Evolutionary conservation across 768 basidiomycete genomes (phyloP), one percentile per base, ranked within the genome.

Genomic region (Psilocybe cubensis): DNA sequence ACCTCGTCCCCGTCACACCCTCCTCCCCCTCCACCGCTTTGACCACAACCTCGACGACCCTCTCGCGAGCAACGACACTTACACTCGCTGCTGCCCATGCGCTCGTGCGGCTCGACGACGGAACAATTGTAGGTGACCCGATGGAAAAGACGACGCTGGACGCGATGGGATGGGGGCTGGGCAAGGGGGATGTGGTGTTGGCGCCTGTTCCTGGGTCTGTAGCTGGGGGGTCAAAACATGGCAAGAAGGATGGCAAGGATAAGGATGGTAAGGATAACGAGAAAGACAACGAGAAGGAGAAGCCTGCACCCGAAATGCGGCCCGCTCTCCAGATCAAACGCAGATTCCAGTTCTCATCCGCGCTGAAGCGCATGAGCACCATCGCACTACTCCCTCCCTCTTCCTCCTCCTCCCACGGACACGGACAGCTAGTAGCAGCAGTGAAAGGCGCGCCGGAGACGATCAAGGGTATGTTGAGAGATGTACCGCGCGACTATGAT

Each of bases 391-490:
- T 89, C 4, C 85, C 83, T 10, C 81, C 82, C n/a, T n/a, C n/a
- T 1, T 10, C 7, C 35, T 38, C 8, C 35, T 14, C 14, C 10
- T 38, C 35, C 9, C 12, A 38, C 35, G 14, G 11, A 9, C 7
- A 11, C 12, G 85, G 85, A 14, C 83, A 79, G 56, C 77, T 82
- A 3, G 63, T 92, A 7, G 83, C 82, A 3, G 82, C 95, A 1
- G 94, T 97, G 54, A 99, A 98, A 74, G 97, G 97, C 48, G 97
- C 97, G 0, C 97, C 97, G 0, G 97, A 99, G 74, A 98, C 96
- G 2, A 91, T 99, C 70, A 95, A 92, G 71, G 73, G 73, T 17
- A 98, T 98, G 94, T 83, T 96, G 47, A 76, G 72, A 10, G 57
- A 65, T 2, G 82, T 96, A 1, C 97, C 97, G 0, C 77, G 78